Base-by-base conservation (phyloP, 345 rosid genomes). In the Pugionium dolabratum region DNA sequence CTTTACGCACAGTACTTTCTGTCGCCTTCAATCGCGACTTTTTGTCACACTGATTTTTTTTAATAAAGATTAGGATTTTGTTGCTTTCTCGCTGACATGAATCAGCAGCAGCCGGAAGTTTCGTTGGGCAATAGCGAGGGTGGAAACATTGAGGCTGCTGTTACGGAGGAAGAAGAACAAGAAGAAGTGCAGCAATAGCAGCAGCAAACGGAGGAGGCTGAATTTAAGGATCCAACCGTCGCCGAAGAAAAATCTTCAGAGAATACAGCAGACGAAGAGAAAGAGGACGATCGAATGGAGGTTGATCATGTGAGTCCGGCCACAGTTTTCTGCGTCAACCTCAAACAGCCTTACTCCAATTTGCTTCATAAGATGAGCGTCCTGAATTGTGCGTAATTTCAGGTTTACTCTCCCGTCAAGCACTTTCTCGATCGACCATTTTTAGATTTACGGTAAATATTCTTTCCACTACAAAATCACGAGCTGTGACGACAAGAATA, bases 21-120 rank as follows among this genome's bases (percentile, higher is more conserved):
- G 95, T 92, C 93, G 89, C 98, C 95, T 80, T 92, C 98, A 89
- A 56, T 73, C 61, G 88, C 79, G 89, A 87, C 95, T 86, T 87
- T 85, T 83, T 74, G 80, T 65, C 71, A 1, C 66, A 18, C 18
- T 60, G 54, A 54, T 71, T 62, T 49, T 54, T 75, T 18, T 18
- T 18, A 18, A 48, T 75, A 72, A 61, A 66, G 55, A 31, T 75
- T 80, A 69, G 88, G 89, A 78, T 78, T 78, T 69, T 45, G 51
- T 63, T 46, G 29, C 66, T 56, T 70, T 57, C 60, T 54, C 54
- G 76, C 39, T 63, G 79, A 71, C 76, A 85, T 88, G 95, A 88
- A 75, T 62, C 85, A 76, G 47, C 83, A 61, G 41, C 78, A 45
- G 34, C 64, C 69, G 3, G 62, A 72, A 48, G 69, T 46, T 46